Evolutionary conservation across 2,329 filamentous ascomycete genomes (phyloP), one percentile per base, ranked within the genome.

Genomic region (Botryotinia convoluta): DNA sequence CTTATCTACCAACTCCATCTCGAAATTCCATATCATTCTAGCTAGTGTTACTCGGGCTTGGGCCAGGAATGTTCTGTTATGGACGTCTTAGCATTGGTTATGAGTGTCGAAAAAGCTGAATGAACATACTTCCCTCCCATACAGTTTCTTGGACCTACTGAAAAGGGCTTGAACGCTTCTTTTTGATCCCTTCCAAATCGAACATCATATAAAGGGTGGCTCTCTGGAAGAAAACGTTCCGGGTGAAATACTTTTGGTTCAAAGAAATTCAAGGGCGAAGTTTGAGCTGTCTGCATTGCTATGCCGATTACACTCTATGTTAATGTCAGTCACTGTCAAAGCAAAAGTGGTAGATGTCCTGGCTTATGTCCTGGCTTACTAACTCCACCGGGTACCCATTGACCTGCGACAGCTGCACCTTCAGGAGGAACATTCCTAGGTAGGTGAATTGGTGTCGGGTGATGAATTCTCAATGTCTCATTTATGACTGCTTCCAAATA

Each of bases 391-490:
- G 73, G 71, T 39, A 76, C 32, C 44, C 45, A 74, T 68, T 65
- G 44, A 29, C 73, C 73, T 26, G 32, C 62, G 26, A 74, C 54
- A 16, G 45, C 45, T n/a, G 48, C 64, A 64, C 71, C 71, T 22
- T 42, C 65, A 29, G 44, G 26, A 4, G 73, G 71, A 39, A 74
- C 61, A 29, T 59, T 35, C 26, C 74, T 35, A 29, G 70, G 71
- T 3, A 74, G 29, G 18, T 54, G 57, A 39, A 44, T 60, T 10
- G 70, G 70, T 35, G 62, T 72, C 1, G 74, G 74, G 12, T 74
- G 74, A 45, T 71, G 70, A 22, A 75, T 70, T n/a, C 74, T 57
- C 20, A 74, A 51, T 9, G 64, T 59, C 57, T 74, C 74, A 32
- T 73, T 63, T 29, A 74, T 65, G 51, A 67, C 61, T 26, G 72